phyloP scores from a whole-genome alignment of 768 basidiomycete species.

The Auricularia sp. region DNA sequence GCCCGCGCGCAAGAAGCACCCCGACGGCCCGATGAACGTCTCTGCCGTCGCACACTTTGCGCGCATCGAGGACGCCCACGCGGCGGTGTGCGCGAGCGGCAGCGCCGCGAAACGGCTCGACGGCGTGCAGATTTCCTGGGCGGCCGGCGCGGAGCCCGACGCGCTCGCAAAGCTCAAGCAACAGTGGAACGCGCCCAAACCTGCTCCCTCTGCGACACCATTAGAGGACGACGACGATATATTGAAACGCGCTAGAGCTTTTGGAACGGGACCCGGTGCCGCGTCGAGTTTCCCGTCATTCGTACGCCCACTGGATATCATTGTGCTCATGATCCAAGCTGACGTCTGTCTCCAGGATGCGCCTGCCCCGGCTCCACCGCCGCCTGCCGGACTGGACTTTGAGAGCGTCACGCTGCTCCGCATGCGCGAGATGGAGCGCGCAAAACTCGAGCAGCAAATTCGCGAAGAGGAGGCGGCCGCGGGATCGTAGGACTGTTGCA shows the following conservation, averaged over 20 bases:
- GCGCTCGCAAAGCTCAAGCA: slow-evolving; percentile 65
- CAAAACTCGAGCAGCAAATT: slow-evolving; percentile 45
- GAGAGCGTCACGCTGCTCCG: slow-evolving; percentile 74
- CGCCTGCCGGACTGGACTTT: slow-evolving; percentile 48
- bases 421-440: slow-evolving; percentile 71
- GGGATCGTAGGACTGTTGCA: not conserved
- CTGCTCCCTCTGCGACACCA: not conserved
- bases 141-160: slow-evolving; percentile 61
- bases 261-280: not conserved
- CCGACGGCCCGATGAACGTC: slow-evolving; percentile 42
- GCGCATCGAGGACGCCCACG: slow-evolving; percentile 67
- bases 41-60: slow-evolving; percentile 70
- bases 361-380: slow-evolving; percentile 16
- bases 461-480: slow-evolving; percentile 31
- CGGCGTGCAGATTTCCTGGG: slow-evolving; percentile 65
- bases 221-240: not conserved
- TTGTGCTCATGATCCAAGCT: not conserved
- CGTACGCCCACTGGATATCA: not conserved
- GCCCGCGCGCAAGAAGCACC: slow-evolving; percentile 48
- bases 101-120: slow-evolving; percentile 36
- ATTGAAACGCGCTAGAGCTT: slow-evolving; percentile 1
- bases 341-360: not conserved
- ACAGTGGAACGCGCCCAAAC: slow-evolving; percentile 37
- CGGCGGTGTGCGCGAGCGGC: slow-evolving; percentile 55
- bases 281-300: not conserved